Base-by-base conservation (phyloP, 257 asterid genomes). In the Nicotiana otophora region DNA sequence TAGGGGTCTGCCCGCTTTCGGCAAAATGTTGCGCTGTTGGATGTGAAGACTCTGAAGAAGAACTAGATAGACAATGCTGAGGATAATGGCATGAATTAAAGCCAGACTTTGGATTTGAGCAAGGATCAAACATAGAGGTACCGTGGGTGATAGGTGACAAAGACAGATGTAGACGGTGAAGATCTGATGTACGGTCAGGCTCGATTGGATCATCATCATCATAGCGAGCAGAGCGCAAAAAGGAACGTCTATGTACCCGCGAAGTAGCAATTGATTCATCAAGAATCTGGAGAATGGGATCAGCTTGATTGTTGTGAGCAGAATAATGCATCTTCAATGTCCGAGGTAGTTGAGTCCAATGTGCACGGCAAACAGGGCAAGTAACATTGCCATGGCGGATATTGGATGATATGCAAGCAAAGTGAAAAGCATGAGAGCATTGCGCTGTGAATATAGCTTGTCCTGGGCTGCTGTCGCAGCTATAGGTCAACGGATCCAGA, bases 381-480 rank as follows among this genome's bases (percentile, higher is more conserved):
- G 97, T 92, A 62, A 94, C 91, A 70, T 97, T 92, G 7, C 99
- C 99, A 30, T 96, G 98, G 83, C 94, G 90, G 51, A 94, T 94
- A 20, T 96, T 92, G 39, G 99, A 96, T n/a, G 98, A 92, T 63
- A 96, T 96, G 94, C 99, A 96, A 46, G 89, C 88, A 6, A 96
- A 93, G 84, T 96, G 99, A 88, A 96, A 96, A 0, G 98, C 90
- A 75, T 95, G 99, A 75, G 95, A 87, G 87, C 99, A 95, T 60
- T 92, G 98, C 4, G 99, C 99, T 17, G 97, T 95, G 91, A 95
- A 95, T 83, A 95, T 90, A 7, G 98, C 99, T 88, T 90, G 93
- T 10, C 94, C 96, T 0, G 95, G 93, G 78, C 92, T 90, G 87
- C 90, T 83, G 51, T 93, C 91, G 0, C 97, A 90, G 87, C 91